Evolutionary conservation across 1,284 basidiomycete species (phyloP).

Genomic region (Porodaedalea pini): DNA sequence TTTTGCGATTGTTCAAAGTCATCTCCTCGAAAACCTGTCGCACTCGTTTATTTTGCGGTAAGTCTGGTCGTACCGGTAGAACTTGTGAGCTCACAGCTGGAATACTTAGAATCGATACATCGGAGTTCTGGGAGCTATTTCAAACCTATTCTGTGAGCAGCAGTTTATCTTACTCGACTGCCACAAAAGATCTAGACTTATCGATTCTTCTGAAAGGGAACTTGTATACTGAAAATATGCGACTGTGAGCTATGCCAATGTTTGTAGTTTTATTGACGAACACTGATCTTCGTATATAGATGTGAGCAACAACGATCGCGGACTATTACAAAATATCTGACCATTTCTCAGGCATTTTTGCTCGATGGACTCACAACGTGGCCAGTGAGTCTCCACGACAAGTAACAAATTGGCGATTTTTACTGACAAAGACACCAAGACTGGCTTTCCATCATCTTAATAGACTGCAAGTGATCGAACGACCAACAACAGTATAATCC

Average conservation of each 20-base stretch:
- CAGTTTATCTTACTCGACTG: too few species aligned
- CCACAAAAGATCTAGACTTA: neutral
- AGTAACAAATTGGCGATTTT: too few species aligned
- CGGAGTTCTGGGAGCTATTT: neutral
- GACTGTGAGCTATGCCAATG: neutral
- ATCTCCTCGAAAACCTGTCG: neutral
- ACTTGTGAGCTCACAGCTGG: neutral
- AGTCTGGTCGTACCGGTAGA: neutral
- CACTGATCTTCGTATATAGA: neutral
- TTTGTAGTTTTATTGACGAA: neutral
- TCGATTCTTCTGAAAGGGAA: neutral
- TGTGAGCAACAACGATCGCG: neutral
- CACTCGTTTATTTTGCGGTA: neutral
- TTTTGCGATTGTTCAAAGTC: neutral
- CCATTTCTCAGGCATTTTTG: too few species aligned
- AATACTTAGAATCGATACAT: neutral
- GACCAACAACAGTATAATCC: neutral
- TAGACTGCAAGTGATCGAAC: neutral
- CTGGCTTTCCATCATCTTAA: neutral
- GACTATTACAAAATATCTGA: neutral
- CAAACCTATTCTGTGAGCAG: neutral
- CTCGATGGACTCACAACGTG: neutral
- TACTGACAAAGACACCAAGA: neutral
- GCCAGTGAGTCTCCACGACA: neutral
- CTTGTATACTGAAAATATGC: neutral